phyloP scores from a whole-genome alignment of 352 stramenopile genomes.

The Sclerospora graminicola region DNA sequence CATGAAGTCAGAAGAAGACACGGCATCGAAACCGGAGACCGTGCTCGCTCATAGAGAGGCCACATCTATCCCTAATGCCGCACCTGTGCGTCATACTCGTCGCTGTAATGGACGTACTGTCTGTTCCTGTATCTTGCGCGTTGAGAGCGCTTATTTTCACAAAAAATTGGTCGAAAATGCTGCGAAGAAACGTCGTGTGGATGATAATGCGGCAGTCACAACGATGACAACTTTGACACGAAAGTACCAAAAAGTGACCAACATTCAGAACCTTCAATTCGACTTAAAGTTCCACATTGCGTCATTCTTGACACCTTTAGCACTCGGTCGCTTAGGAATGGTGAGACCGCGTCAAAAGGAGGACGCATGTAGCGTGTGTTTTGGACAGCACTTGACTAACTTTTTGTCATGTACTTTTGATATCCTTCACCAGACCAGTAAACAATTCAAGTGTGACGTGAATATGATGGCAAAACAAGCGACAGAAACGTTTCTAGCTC shows the following conservation, averaged over 20 bases:
- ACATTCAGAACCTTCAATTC: slow-evolving; percentile 38
- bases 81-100: slow-evolving; percentile 39
- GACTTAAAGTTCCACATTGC: slow-evolving; percentile 40
- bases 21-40: neutral
- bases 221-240: slow-evolving; percentile 2
- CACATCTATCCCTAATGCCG: slow-evolving; percentile 3
- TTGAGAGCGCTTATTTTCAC: slow-evolving; percentile 62
- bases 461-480: slow-evolving; percentile 40
- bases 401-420: slow-evolving; percentile 7
- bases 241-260: slow-evolving; percentile 23
- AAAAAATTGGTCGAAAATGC: slow-evolving; percentile 38
- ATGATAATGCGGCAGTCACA: neutral
- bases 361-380: neutral
- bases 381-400: neutral
- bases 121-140: slow-evolving; percentile 57
- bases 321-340: slow-evolving; percentile 48
- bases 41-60: neutral
- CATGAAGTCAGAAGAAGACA: slow-evolving; percentile 6
- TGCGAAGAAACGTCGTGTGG: slow-evolving; percentile 28
- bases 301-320: slow-evolving; percentile 27
- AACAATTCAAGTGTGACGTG: slow-evolving; percentile 28
- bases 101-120: slow-evolving; percentile 49
- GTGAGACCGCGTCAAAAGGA: slow-evolving; percentile 13
- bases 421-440: slow-evolving; percentile 32
- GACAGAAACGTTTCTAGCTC: slow-evolving; percentile 27